phyloP scores from a whole-genome alignment of 2,329 filamentous ascomycete genomes.

The Atkinsonella hypoxylon region DNA sequence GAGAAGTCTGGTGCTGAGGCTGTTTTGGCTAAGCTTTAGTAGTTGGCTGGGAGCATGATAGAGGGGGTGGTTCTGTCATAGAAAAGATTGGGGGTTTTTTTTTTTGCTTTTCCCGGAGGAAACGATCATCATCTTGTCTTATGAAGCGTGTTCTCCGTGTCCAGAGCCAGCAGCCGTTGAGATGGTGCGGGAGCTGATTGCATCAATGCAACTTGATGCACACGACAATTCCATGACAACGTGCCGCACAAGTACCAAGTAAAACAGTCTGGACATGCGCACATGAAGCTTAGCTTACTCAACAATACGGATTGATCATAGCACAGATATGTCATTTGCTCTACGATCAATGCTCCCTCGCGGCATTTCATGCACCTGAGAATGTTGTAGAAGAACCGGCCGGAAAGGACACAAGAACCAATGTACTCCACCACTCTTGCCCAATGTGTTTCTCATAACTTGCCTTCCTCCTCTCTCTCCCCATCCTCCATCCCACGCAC shows the following conservation, averaged over 20 bases:
- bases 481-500: background rate
- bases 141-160: no score
- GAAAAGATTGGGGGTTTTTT: background rate
- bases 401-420: slow-evolving; percentile 30
- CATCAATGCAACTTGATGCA: no score
- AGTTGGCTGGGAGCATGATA: background rate
- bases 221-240: no score
- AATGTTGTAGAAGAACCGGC: slow-evolving; percentile 28
- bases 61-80: background rate
- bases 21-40: slow-evolving; percentile 40
- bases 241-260: no score
- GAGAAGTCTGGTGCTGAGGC: slow-evolving; percentile 40
- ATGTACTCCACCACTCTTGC: slow-evolving; percentile 20
- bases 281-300: background rate
- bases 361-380: slow-evolving; percentile 30
- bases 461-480: background rate
- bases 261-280: no score
- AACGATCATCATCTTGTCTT: no score
- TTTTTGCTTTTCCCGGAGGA: no score
- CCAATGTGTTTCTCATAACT: slow-evolving; percentile 12
- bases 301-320: background rate
- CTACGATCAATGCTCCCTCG: slow-evolving; percentile 31
- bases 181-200: no score
- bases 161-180: no score
- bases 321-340: slow-evolving; percentile 19